Evolutionary conservation across 768 basidiomycete genomes (phyloP).

Genomic region (Rhodotorula taiwanensis): DNA sequence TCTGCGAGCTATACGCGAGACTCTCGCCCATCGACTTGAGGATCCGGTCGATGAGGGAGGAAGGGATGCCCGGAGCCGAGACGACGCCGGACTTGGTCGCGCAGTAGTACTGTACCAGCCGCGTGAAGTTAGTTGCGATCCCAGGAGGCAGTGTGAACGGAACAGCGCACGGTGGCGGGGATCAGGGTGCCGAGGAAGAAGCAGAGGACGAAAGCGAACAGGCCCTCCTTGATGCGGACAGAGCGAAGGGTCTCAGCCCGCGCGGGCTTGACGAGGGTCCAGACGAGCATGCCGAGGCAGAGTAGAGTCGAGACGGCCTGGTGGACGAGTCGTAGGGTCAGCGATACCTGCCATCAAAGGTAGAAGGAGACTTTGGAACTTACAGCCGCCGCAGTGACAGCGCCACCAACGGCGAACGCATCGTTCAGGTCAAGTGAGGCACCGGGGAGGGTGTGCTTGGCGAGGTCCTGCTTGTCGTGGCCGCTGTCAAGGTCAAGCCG

Average conservation of each 20-base stretch:
- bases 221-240: slow-evolving; percentile 30
- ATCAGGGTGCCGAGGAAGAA: slow-evolving; percentile 29
- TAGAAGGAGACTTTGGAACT: too few relatives aligned
- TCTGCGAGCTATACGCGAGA: slow-evolving; percentile 6
- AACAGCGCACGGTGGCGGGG: slow-evolving; percentile 12
- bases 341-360: too few relatives aligned
- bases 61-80: slow-evolving; percentile 16
- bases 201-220: slow-evolving; percentile 7
- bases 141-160: background rate
- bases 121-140: background rate
- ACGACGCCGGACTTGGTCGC: slow-evolving; percentile 10
- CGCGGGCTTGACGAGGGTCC: slow-evolving; percentile 2
- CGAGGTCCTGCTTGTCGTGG: slow-evolving; percentile 17
- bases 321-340: background rate
- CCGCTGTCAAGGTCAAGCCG: background rate
- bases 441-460: background rate
- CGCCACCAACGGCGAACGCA: slow-evolving; percentile 16
- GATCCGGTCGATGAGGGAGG: slow-evolving; percentile 5
- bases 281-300: slow-evolving; percentile 17
- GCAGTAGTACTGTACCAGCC: slow-evolving; percentile 4
- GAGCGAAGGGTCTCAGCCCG: slow-evolving; percentile 23
- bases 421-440: slow-evolving; percentile 20
- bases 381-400: slow-evolving; percentile 17
- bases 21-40: slow-evolving; percentile 4
- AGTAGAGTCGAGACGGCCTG: slow-evolving; percentile 11